phyloP scores from a whole-genome alignment of 495 filamentous ascomycete species.

The Neurospora sp. region DNA sequence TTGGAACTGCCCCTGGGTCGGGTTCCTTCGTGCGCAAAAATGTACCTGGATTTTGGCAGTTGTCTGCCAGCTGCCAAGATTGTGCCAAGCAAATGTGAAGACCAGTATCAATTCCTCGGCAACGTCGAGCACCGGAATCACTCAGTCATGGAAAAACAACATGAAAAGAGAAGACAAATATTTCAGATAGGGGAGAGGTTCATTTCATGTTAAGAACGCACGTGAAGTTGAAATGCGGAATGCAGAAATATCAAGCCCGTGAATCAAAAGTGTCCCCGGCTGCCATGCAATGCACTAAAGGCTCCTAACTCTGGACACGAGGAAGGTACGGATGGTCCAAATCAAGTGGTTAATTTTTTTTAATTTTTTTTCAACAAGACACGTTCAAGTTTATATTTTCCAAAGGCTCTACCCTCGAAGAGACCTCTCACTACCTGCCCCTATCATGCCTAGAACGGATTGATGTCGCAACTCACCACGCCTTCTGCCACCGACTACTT shows the following conservation, averaged over 20 bases:
- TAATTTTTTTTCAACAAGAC: background rate
- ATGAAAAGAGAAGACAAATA: rapidly evolving
- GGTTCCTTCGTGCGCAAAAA: background rate
- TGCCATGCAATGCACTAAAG: background rate
- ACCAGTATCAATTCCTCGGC: background rate
- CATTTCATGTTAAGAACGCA: no score
- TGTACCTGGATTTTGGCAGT: background rate
- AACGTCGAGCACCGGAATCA: background rate
- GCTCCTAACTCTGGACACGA: background rate
- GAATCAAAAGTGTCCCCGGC: background rate
- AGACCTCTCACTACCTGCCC: background rate
- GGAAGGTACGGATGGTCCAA: background rate
- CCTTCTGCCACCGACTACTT: background rate
- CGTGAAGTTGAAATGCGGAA: background rate
- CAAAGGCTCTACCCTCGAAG: background rate
- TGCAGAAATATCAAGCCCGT: background rate
- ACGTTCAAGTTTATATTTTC: background rate
- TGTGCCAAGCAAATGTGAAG: background rate
- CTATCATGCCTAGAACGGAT: background rate
- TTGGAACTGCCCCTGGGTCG: background rate
- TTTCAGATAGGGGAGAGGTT: no score
- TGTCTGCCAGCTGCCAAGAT: background rate
- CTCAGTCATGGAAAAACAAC: background rate
- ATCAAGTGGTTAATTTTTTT: background rate
- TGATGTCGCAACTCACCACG: background rate